These are phyloP conservation scores for Microcera coccophila DNA, from an alignment of 2,329 filamentous ascomycete genomes.

Conservation along the genomic window DNA sequence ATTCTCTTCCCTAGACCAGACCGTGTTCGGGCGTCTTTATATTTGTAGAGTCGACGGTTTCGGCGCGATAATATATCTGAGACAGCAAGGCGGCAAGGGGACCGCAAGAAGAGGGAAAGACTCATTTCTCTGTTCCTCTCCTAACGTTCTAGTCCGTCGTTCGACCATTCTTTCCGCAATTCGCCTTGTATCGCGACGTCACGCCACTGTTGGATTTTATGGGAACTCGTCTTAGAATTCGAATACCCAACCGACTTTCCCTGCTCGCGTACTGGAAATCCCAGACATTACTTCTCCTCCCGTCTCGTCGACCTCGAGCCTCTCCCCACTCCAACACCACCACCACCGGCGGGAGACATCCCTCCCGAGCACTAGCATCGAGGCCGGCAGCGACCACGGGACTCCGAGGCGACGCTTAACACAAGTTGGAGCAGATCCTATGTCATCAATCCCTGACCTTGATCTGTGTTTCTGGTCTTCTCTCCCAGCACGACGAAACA, in stretches of 20 bases:
- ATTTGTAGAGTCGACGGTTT: no score
- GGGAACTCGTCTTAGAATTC: background rate
- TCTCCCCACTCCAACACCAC: constrained; percentile 11
- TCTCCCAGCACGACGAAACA: constrained; percentile 1
- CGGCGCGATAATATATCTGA: no score
- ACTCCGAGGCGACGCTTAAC: constrained; percentile 4
- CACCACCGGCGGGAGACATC: constrained; percentile 4
- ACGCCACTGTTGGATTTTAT: background rate
- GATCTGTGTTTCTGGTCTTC: constrained; percentile 20
- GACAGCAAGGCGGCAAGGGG: no score
- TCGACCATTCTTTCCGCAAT: background rate
- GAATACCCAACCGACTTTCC: background rate
- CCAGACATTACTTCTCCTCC: constrained; percentile 2
- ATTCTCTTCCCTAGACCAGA: no score
- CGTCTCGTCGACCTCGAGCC: no score
- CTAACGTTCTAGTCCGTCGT: background rate
- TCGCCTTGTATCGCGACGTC: background rate
- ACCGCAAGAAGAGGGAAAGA: no score
- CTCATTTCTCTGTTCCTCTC: no score
- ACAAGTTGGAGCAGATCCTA: background rate
- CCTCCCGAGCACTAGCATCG: constrained; percentile 12
- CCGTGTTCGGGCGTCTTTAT: no score
- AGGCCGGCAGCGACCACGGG: constrained; percentile 1
- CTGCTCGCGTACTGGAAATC: background rate
- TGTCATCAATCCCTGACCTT: constrained; percentile 17